Percentiles rank a stretch among this genome's conserved stretches.
These are phyloP conservation scores for Oemleria cerasiformis DNA, from an alignment of 306 rosid species.

Conservation along the genomic window DNA sequence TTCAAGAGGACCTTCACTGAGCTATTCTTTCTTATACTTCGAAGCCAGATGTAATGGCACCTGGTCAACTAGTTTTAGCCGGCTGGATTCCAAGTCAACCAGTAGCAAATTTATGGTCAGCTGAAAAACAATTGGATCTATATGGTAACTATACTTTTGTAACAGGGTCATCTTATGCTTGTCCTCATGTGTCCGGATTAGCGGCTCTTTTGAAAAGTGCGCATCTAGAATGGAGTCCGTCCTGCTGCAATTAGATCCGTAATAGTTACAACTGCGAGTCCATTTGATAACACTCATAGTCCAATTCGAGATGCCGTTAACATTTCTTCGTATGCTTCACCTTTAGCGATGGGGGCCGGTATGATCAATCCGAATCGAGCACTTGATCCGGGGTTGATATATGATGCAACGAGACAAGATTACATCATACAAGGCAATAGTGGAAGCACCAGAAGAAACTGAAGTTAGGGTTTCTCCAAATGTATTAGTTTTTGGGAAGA, in stretches of 20 bases:
- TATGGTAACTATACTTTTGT: slow-evolving; percentile 16
- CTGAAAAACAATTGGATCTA: not conserved
- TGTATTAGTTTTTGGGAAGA: too few relatives aligned
- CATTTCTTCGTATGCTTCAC: not conserved
- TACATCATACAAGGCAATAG: slow-evolving; percentile 9
- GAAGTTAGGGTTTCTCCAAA: too few relatives aligned
- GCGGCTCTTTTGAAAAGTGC: slow-evolving; percentile 11
- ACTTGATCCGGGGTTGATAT: slow-evolving; percentile 28
- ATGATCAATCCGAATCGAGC: slow-evolving; percentile 17
- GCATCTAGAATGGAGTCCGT: slow-evolving; percentile 9
- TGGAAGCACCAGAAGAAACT: too few relatives aligned
- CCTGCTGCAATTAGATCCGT: slow-evolving; percentile 24
- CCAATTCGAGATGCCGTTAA: slow-evolving; percentile 3
- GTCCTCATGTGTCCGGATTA: slow-evolving; percentile 17
- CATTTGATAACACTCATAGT: not conserved
- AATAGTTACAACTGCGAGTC: slow-evolving; percentile 10
- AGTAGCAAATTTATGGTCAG: too few relatives aligned
- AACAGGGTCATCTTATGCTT: slow-evolving; percentile 33
- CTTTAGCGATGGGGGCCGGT: slow-evolving; percentile 16
- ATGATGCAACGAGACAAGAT: slow-evolving; percentile 16
- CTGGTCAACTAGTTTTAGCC: slow-evolving; percentile 29
- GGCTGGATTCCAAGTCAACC: slow-evolving; percentile 20
- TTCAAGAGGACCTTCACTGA: slow-evolving; percentile 44
- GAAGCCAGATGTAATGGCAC: slow-evolving; percentile 22
- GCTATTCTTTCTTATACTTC: slow-evolving; percentile 17